Conservation (phyloP, 148 eudicot species). For the Amaranthus cruentus region DNA sequence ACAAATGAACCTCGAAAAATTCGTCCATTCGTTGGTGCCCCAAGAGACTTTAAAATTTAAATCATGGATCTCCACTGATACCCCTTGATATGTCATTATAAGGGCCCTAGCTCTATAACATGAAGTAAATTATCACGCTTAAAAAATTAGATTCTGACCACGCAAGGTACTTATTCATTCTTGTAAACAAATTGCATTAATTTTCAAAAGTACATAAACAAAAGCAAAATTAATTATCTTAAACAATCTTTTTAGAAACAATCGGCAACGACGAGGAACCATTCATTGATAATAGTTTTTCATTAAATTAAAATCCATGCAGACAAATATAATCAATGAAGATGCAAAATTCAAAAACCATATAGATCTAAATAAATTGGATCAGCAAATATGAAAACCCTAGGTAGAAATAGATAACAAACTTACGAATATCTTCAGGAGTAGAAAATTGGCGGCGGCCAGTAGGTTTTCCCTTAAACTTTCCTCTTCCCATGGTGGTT, state of each 20-base stretch:
- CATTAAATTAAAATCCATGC: background rate
- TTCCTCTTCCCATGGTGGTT: slow-evolving; percentile 54
- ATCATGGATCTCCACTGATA: too few species aligned
- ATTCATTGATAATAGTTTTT: too few species aligned
- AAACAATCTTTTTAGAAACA: too few species aligned
- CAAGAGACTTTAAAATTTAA: too few species aligned
- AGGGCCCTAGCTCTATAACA: too few species aligned
- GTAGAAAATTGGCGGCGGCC: slow-evolving; percentile 67
- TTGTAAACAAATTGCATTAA: background rate
- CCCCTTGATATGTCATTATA: too few species aligned
- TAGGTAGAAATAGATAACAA: background rate
- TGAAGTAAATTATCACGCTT: too few species aligned
- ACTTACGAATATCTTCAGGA: slow-evolving; percentile 49
- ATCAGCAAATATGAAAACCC: slow-evolving; percentile 8
- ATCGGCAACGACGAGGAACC: too few species aligned
- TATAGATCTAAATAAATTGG: background rate
- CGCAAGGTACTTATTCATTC: background rate
- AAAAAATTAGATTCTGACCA: too few species aligned
- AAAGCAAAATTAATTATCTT: background rate
- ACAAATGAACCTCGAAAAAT: too few species aligned
- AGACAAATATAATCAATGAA: background rate
- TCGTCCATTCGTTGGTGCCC: too few species aligned
- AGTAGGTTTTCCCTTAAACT: slow-evolving; percentile 68
- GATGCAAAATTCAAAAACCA: background rate
- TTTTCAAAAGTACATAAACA: background rate